phyloP scores from a whole-genome alignment of 768 basidiomycete genomes.

The Russula dissimulans region DNA sequence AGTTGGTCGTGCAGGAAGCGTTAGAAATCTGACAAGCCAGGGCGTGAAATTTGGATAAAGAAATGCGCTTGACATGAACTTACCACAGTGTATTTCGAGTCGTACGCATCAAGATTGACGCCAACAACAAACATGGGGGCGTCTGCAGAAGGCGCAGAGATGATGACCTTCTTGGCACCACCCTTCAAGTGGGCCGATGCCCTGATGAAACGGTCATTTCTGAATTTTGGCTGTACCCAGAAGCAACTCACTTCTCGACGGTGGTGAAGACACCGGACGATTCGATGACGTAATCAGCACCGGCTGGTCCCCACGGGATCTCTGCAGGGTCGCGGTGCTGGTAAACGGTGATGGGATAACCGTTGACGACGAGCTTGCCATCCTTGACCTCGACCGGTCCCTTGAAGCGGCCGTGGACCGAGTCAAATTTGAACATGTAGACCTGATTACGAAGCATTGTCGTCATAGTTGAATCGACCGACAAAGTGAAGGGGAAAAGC shows the following conservation, averaged over 20 bases:
- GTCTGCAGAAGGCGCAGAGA: constrained; percentile 97
- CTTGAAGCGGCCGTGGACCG: constrained; percentile 88
- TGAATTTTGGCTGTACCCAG: not conserved
- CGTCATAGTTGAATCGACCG: not conserved
- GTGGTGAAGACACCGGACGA: constrained; percentile 99
- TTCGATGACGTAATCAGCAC: constrained; percentile 92
- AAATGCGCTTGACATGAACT: constrained; percentile 25
- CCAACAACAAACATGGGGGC: constrained; percentile 92
- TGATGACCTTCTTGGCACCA: constrained; percentile 99
- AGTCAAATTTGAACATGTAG: constrained; percentile 99
- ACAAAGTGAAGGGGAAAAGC: constrained; percentile 15
- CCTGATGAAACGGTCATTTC: constrained; percentile 29
- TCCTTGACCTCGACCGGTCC: constrained; percentile 75
- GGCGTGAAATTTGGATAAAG: not conserved
- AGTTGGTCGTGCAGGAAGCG: constrained; percentile 99
- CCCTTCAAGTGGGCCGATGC: constrained; percentile 92
- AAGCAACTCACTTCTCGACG: constrained; percentile 59
- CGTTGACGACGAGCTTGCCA: constrained; percentile 83
- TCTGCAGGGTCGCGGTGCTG: constrained; percentile 78
- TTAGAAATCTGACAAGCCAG: constrained; percentile 68
- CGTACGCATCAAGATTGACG: constrained; percentile 92
- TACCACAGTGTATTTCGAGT: constrained; percentile 79
- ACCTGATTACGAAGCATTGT: constrained; percentile 39
- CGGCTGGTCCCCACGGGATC: constrained; percentile 74
- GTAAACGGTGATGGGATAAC: constrained; percentile 67